phyloP scores from a whole-genome alignment of 192 early-diverging fungal genomes.

The Rhizophlyctis rosea region DNA sequence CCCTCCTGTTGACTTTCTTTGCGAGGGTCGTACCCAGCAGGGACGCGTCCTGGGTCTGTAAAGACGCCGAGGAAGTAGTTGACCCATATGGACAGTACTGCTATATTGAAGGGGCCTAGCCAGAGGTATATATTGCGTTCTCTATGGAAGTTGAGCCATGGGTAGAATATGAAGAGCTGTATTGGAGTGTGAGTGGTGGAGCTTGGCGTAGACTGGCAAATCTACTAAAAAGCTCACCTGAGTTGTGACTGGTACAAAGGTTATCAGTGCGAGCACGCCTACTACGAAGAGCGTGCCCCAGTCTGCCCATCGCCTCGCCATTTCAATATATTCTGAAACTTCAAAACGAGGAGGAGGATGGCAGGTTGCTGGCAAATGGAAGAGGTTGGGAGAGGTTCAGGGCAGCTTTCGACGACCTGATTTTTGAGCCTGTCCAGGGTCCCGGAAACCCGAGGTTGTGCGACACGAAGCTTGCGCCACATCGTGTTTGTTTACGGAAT shows the following conservation, averaged over 20 bases:
- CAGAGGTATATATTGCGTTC: constrained; percentile 34
- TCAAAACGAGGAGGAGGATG: too few species aligned
- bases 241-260: constrained; percentile 30
- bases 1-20: too few species aligned
- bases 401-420: too few species aligned
- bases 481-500: too few species aligned
- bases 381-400: too few species aligned
- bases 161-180: constrained; percentile 39
- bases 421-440: too few species aligned
- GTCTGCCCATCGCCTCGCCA: too few species aligned
- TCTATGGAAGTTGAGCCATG: constrained; percentile 38
- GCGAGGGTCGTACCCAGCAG: constrained; percentile 36
- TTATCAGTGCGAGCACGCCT: constrained; percentile 25
- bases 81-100: constrained; percentile 72
- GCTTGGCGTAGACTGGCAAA: neutral
- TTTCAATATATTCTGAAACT: too few species aligned
- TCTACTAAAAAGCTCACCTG: constrained; percentile 9
- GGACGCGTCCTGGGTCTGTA: constrained; percentile 80
- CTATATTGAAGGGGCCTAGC: constrained; percentile 71
- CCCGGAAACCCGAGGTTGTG: too few species aligned
- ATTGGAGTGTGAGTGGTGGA: neutral
- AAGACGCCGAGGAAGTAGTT: constrained; percentile 81
- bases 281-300: constrained; percentile 23
- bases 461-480: too few species aligned
- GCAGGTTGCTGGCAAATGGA: too few species aligned